A percentile compares a stretch with the other conserved stretches of the same genome.
phyloP scores from a whole-genome alignment of 2,329 filamentous ascomycete genomes.

The Neofusicoccum ribis region DNA sequence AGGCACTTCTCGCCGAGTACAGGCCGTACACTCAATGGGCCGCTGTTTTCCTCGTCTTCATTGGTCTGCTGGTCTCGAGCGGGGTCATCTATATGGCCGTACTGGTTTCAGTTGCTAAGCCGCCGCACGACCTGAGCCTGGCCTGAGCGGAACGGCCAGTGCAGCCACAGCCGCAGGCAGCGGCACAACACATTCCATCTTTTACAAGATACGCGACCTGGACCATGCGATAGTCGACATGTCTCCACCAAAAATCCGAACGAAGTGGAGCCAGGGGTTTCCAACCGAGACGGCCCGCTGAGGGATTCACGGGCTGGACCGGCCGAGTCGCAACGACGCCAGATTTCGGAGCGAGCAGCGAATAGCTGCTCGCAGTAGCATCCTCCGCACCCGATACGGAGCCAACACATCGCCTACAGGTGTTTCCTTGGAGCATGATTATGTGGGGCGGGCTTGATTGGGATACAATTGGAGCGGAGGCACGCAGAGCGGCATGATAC shows the following conservation, averaged over 20 bases:
- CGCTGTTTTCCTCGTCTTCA: neutral
- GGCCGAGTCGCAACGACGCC: neutral
- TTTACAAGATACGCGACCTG: neutral
- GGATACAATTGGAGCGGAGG: too few relatives aligned
- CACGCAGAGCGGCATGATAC: too few relatives aligned
- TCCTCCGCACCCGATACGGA: too few relatives aligned
- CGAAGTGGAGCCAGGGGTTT: neutral
- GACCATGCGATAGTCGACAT: neutral
- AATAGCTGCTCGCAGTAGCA: too few relatives aligned
- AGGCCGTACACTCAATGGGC: conserved; percentile 8
- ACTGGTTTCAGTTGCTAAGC: conserved; percentile 1
- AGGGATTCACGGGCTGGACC: neutral
- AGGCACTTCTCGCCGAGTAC: conserved; percentile 5
- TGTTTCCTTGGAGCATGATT: too few relatives aligned
- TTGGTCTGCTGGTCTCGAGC: conserved; percentile 12
- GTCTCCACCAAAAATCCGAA: neutral
- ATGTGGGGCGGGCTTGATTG: too few relatives aligned
- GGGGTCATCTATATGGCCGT: conserved; percentile 13
- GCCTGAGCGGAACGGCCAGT: conserved; percentile 8
- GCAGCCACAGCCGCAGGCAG: conserved; percentile 9
- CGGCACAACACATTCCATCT: neutral
- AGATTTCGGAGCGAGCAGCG: neutral
- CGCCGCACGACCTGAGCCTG: neutral
- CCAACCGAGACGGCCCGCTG: neutral
- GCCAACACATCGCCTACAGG: too few relatives aligned